Conservation (phyloP, 2,329 filamentous ascomycete genomes). For the Claviceps arundinis region DNA sequence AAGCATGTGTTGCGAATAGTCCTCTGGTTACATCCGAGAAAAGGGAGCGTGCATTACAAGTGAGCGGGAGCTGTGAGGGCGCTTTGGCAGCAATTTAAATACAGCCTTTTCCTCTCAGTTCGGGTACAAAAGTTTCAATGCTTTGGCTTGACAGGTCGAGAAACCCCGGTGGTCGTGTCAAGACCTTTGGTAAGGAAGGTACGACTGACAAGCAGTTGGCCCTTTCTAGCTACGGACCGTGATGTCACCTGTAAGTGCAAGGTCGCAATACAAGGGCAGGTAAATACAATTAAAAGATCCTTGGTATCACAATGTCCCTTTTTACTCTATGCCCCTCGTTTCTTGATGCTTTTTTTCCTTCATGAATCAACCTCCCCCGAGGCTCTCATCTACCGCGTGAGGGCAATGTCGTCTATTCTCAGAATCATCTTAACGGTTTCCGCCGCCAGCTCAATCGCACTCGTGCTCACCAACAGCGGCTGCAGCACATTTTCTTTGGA, state of each 20-base stretch:
- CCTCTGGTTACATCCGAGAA: too few relatives aligned
- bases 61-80: neutral
- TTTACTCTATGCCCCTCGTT: conserved; percentile 9
- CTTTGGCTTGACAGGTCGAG: too few relatives aligned
- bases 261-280: neutral
- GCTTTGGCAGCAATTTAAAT: neutral
- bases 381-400: conserved; percentile 35
- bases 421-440: conserved; percentile 96
- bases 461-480: conserved; percentile 90
- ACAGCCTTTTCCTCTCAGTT: neutral
- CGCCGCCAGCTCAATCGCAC: conserved; percentile 88
- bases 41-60: neutral
- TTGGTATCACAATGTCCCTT: conserved; percentile 6
- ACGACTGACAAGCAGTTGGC: neutral
- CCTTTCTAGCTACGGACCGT: neutral
- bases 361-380: conserved; percentile 14
- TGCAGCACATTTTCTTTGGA: conserved; percentile 94
- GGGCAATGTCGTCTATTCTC: conserved; percentile 53
- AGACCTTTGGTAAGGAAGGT: neutral
- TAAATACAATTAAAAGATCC: neutral
- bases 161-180: neutral
- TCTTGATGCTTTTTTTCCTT: neutral
- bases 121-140: neutral
- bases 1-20: neutral
- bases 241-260: too few relatives aligned